A percentile compares a stretch with the other conserved stretches of the same genome.
phyloP scores from a whole-genome alignment of 2,329 filamentous ascomycete genomes.

The Neurospora crassa region DNA sequence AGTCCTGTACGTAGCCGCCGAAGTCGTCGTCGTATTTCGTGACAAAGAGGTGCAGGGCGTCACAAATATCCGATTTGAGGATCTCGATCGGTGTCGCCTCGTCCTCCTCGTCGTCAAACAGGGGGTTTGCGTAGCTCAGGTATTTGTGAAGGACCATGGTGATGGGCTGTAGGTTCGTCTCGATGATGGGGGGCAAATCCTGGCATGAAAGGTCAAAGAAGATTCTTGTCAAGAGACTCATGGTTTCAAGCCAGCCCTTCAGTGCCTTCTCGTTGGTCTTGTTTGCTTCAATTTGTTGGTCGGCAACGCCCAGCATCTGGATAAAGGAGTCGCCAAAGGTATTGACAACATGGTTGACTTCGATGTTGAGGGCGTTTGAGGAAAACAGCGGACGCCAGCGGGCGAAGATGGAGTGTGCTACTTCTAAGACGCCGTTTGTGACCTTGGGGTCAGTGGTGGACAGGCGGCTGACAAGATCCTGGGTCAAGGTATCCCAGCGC shows the following conservation, averaged over 20 bases:
- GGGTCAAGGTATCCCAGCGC: constrained; percentile 90
- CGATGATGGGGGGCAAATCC: constrained; percentile 88
- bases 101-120: constrained; percentile 81
- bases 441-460: constrained; percentile 71
- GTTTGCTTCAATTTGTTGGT: constrained; percentile 64
- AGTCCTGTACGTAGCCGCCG: constrained; percentile 65
- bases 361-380: constrained; percentile 83
- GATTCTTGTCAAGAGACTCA: constrained; percentile 84
- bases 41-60: constrained; percentile 79
- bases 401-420: constrained; percentile 96
- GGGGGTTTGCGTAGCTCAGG: constrained; percentile 75
- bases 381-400: constrained; percentile 91
- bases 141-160: constrained; percentile 84
- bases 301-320: constrained; percentile 63
- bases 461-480: constrained; percentile 83
- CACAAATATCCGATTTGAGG: constrained; percentile 89
- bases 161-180: constrained; percentile 73
- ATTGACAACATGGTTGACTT: constrained; percentile 89
- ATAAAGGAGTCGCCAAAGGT: constrained; percentile 82
- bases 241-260: constrained; percentile 69
- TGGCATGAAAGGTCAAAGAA: constrained; percentile 97
- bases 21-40: constrained; percentile 96
- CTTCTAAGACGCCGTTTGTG: constrained; percentile 91
- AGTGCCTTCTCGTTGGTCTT: constrained; percentile 65
- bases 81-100: constrained; percentile 78